These are phyloP conservation scores for Kwoniella botswanensis DNA, from an alignment of 768 basidiomycete genomes.

Conservation along the genomic window DNA sequence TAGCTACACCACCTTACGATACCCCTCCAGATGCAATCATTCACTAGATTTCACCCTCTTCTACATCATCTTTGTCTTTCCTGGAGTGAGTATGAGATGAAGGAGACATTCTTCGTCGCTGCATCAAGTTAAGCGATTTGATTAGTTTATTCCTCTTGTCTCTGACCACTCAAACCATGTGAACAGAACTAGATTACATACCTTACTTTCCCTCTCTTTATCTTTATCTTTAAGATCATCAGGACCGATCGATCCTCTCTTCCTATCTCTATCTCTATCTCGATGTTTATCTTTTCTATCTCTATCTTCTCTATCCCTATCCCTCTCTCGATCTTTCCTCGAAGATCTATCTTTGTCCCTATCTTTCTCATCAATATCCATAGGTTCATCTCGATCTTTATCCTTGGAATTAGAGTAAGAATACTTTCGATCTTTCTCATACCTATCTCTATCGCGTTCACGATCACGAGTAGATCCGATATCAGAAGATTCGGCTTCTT, in stretches of 20 bases:
- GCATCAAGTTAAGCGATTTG: neutral
- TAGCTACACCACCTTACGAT: neutral
- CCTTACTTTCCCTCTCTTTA: conserved; percentile 35
- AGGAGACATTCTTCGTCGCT: conserved; percentile 38
- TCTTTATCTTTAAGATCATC: conserved; percentile 17
- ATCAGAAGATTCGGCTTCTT: conserved; percentile 59
- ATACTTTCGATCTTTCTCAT: conserved; percentile 50
- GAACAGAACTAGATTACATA: conserved; percentile 17
- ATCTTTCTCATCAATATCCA: conserved; percentile 54
- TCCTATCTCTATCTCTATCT: conserved; percentile 19
- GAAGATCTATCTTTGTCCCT: conserved; percentile 37
- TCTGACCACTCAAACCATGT: neutral
- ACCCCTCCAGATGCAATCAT: neutral
- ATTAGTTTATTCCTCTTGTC: conserved; percentile 5
- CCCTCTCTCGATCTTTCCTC: conserved; percentile 29
- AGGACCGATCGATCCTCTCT: conserved; percentile 20
- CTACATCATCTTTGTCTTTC: conserved; percentile 38
- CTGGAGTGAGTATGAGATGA: conserved; percentile 2
- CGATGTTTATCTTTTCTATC: conserved; percentile 47
- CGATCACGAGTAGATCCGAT: conserved; percentile 26
- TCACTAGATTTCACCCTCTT: conserved; percentile 50
- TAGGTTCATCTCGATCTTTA: neutral
- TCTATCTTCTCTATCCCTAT: conserved; percentile 40
- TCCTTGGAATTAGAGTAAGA: neutral
- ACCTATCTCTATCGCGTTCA: conserved; percentile 60